These are phyloP conservation scores for Nemania sp. DNA, from an alignment of 2,329 filamentous ascomycete species.

Conservation along the genomic window DNA sequence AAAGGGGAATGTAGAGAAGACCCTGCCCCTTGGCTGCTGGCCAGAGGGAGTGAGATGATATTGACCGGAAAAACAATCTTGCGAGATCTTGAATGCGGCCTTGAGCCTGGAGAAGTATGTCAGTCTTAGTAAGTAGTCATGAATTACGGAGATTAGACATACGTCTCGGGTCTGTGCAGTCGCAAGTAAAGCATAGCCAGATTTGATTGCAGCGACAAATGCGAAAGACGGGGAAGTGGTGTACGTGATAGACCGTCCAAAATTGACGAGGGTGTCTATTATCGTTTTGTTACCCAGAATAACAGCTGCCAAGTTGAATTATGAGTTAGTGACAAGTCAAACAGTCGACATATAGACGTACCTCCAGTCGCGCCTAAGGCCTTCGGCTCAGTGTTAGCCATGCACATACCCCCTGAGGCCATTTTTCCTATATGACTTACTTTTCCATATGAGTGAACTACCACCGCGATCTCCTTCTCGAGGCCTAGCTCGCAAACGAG, in stretches of 20 bases:
- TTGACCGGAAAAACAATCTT: background rate
- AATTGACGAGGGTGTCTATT: conserved; percentile 17
- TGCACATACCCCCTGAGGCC: no score
- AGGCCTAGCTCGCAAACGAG: conserved; percentile 54
- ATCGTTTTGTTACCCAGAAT: background rate
- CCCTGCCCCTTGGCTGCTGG: background rate
- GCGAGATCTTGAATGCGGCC: background rate
- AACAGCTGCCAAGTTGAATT: background rate
- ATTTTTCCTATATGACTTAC: conserved; percentile 44
- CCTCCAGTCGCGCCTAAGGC: background rate
- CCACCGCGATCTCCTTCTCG: conserved; percentile 52
- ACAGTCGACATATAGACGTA: background rate
- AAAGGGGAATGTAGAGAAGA: background rate
- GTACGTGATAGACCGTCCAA: conserved; percentile 45
- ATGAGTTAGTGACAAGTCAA: background rate
- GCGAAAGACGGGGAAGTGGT: conserved; percentile 48
- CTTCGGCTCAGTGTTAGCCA: background rate
- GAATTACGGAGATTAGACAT: background rate
- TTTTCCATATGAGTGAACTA: conserved; percentile 58
- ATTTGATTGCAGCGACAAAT: conserved; percentile 44
- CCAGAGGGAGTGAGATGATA: background rate
- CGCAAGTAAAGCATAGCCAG: conserved; percentile 35
- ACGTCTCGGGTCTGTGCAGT: background rate
- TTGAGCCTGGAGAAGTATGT: background rate
- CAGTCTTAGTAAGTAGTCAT: background rate